Evolutionary conservation across 2,329 filamentous ascomycete genomes (phyloP).

Genomic region (Fusarium albosuccineum): DNA sequence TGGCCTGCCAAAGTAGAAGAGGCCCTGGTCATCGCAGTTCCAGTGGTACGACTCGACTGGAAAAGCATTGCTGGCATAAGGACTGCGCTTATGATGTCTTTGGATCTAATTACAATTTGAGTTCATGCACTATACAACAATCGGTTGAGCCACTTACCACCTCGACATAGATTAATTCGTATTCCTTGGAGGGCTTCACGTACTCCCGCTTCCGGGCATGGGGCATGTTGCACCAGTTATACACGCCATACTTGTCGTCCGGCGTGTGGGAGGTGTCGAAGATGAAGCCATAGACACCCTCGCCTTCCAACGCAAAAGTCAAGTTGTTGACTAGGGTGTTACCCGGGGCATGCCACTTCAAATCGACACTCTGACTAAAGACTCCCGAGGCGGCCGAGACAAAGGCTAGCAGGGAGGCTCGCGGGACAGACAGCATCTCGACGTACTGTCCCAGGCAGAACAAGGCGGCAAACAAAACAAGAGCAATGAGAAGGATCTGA

Average conservation of each 20-base stretch:
- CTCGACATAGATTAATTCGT: slow-evolving; percentile 80
- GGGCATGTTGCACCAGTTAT: slow-evolving; percentile 92
- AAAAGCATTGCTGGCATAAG: slow-evolving; percentile 82
- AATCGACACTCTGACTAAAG: slow-evolving; percentile 49
- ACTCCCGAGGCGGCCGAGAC: slow-evolving; percentile 26
- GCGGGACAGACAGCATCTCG: slow-evolving; percentile 28
- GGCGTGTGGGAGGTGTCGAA: slow-evolving; percentile 76
- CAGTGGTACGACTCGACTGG: slow-evolving; percentile 79
- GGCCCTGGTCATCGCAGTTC: slow-evolving; percentile 77
- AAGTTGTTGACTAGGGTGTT: slow-evolving; percentile 72
- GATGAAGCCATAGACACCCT: slow-evolving; percentile 79
- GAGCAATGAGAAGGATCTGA: slow-evolving; percentile 10
- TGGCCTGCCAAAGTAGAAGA: slow-evolving; percentile 77
- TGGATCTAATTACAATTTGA: slow-evolving; percentile 69
- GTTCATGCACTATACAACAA: no score
- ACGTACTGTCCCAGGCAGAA: slow-evolving; percentile 27
- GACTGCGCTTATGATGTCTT: slow-evolving; percentile 86
- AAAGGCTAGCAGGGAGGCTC: slow-evolving; percentile 27
- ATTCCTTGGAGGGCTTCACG: slow-evolving; percentile 64
- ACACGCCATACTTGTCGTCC: slow-evolving; percentile 68
- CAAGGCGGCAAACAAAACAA: slow-evolving; percentile 10
- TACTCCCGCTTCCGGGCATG: slow-evolving; percentile 80
- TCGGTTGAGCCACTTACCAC: slow-evolving; percentile 63
- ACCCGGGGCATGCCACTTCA: slow-evolving; percentile 70
- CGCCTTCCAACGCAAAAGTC: slow-evolving; percentile 65